Conservation (phyloP, 495 filamentous ascomycete species). For the Neurospora sp. region DNA sequence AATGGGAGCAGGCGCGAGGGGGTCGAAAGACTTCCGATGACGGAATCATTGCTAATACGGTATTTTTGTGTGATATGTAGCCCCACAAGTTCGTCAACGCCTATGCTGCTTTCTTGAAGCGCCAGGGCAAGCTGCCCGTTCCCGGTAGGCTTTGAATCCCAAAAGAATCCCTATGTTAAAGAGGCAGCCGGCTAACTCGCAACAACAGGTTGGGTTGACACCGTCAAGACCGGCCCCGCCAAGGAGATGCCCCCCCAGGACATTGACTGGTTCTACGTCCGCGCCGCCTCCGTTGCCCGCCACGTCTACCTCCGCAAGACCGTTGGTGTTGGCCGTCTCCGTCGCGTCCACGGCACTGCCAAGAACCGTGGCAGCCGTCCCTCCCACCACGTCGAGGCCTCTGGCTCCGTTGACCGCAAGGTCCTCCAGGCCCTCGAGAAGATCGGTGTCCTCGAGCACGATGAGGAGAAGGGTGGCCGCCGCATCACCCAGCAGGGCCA, state of each 20-base stretch:
- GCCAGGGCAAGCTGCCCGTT: slow-evolving; percentile 96
- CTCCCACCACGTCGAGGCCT: slow-evolving; percentile 90
- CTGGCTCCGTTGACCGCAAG: slow-evolving; percentile 91
- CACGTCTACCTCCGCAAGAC: slow-evolving; percentile 99
- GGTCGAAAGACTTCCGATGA: slow-evolving; percentile 50
- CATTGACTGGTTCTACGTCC: slow-evolving; percentile 98
- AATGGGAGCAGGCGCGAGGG: slow-evolving; percentile 46
- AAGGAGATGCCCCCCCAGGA: slow-evolving; percentile 97
- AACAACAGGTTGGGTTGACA: slow-evolving; percentile 82
- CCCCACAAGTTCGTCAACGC: slow-evolving; percentile 91
- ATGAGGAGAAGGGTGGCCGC: slow-evolving; percentile 95
- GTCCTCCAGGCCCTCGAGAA: slow-evolving; percentile 94
- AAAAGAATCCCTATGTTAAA: slow-evolving; percentile 11
- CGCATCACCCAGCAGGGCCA: slow-evolving; percentile 94
- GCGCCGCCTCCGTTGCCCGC: slow-evolving; percentile 88
- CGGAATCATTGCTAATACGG: slow-evolving; percentile 46
- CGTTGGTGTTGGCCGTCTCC: slow-evolving; percentile 86
- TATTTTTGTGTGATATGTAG: slow-evolving; percentile 37
- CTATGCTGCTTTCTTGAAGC: slow-evolving; percentile 96
- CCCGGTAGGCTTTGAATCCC: slow-evolving; percentile 51
- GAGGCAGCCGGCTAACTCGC: background rate
- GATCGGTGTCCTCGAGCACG: slow-evolving; percentile 92
- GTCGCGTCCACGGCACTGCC: slow-evolving; percentile 73
- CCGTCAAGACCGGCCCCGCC: slow-evolving; percentile 91
- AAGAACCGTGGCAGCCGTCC: slow-evolving; percentile 95